Base-by-base conservation (phyloP, 805 yeast species). In the Jamesozyma hellenica region DNA sequence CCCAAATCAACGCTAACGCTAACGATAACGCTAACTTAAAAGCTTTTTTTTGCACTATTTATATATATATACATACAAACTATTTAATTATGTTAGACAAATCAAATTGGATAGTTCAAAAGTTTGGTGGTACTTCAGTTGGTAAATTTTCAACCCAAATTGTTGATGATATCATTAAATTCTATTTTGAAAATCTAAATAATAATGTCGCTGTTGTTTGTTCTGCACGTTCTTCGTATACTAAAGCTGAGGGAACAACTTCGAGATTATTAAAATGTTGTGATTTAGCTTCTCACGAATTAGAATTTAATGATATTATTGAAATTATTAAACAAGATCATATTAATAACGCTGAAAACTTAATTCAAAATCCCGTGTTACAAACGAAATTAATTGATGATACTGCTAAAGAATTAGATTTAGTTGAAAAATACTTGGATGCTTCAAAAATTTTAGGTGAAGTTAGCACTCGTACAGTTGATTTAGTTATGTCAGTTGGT, bases 121-220 rank as follows among this genome's bases (percentile, higher is more conserved):
- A 92, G 63, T 92, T 85, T 55, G 98, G 98, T 36, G 98, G 98
- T 39, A 92, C 98, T 13, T 79, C 92, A 35, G 96, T 92, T 26
- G 98, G 98, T 17, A 92, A 92, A 60, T 88, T 92, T 61, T 84
- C 96, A 9, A 77, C 72, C 38, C 74, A 80, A 48, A 92, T 92
- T 40, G 87, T 86, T 21, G 82, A 82, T 43, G 84, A 86, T 48
- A 86, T 92, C 36, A 83, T 92, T 35, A 77, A 76, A 53, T 74
- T 68, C 18, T 85, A 77, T 56, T 66, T 77, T 28, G 41, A 48
- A 14, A 27, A 46, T 4, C 40, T 56, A 33, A 63, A 71, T 30
- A 71, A 70, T 48, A 71, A 80, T 40, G 95, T 88, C 13, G 96
- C 94, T 2, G 94, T 90, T 18, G 98, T 92, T 3, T 92, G 98